phyloP scores from a whole-genome alignment of 108 stramenopile species.

The Chaetoceros muelleri region DNA sequence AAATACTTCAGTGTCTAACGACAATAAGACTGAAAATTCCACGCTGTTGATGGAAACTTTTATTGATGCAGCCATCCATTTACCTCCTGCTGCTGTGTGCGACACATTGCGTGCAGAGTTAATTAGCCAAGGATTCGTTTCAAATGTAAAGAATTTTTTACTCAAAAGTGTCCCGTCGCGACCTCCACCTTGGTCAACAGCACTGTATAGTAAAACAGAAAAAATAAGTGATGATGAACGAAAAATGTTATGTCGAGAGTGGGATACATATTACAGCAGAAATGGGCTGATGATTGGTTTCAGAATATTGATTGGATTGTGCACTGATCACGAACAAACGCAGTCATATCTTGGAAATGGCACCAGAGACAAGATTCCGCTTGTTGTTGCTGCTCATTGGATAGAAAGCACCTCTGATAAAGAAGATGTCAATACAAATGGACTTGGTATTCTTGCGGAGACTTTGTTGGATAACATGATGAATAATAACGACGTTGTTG shows the following conservation, averaged over 20 bases:
- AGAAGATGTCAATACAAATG: constrained; percentile 26
- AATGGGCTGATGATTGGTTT: constrained; percentile 47
- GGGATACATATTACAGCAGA: constrained; percentile 48
- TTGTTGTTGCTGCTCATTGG: constrained; percentile 67
- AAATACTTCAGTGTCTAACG: constrained; percentile 3
- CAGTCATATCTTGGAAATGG: constrained; percentile 22
- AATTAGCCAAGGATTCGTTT: constrained; percentile 54
- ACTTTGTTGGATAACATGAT: constrained; percentile 66
- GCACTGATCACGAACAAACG: constrained; percentile 40
- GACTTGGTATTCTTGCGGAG: constrained; percentile 64
- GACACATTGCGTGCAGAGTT: constrained; percentile 53
- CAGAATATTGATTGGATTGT: constrained; percentile 54
- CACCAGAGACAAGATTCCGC: neutral
- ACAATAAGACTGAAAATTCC: constrained; percentile 5
- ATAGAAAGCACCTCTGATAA: constrained; percentile 77
- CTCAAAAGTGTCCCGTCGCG: constrained; percentile 35
- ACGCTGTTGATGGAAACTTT: constrained; percentile 57
- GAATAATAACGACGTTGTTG: constrained; percentile 23
- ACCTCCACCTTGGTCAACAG: constrained; percentile 72
- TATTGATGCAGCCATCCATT: constrained; percentile 59
- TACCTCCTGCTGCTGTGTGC: constrained; percentile 67
- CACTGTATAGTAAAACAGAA: constrained; percentile 39
- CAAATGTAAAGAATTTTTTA: constrained; percentile 33
- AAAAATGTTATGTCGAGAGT: constrained; percentile 15
- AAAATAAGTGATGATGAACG: neutral